A percentile compares a stretch with the other conserved stretches of the same genome.
These are phyloP conservation scores for Colletotrichum tropicicola DNA, from an alignment of 2,329 filamentous ascomycete species.

Conservation along the genomic window DNA sequence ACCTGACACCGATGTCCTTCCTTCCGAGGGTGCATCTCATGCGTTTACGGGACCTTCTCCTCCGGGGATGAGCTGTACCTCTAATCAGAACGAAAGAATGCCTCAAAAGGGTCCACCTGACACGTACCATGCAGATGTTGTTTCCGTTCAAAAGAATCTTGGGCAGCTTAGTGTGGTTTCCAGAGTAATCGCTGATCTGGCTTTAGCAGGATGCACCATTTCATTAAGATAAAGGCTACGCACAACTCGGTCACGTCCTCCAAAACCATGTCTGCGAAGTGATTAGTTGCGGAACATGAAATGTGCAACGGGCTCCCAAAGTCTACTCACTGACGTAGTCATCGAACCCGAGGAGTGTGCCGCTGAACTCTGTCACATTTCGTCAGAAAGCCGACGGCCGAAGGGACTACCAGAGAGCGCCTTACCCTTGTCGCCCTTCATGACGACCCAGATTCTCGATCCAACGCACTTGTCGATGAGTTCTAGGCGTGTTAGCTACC, in stretches of 20 bases:
- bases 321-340: constrained; percentile 96
- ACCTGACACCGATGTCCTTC: neutral
- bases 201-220: constrained; percentile 35
- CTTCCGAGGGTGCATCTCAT: neutral
- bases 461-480: constrained; percentile 99
- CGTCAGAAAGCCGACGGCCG: neutral
- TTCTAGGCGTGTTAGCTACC: constrained; percentile 63
- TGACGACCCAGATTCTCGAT: constrained; percentile 97
- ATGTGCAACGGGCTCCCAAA: neutral
- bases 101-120: fast-evolving
- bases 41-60: constrained; percentile 71
- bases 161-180: constrained; percentile 85
- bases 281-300: constrained; percentile 32
- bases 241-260: constrained; percentile 98
- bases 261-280: constrained; percentile 86
- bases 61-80: constrained; percentile 76
- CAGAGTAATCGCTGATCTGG: constrained; percentile 82
- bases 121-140: constrained; percentile 96
- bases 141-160: constrained; percentile 98
- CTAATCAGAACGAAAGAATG: constrained; percentile 10
- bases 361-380: constrained; percentile 81
- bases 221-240: constrained; percentile 42
- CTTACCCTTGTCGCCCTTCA: constrained; percentile 98
- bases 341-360: constrained; percentile 93
- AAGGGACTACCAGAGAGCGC: neutral